A percentile compares a stretch with the other conserved stretches of the same genome.
These are phyloP conservation scores for Purshia tridentata DNA, from an alignment of 306 rosid genomes.

Conservation along the genomic window DNA sequence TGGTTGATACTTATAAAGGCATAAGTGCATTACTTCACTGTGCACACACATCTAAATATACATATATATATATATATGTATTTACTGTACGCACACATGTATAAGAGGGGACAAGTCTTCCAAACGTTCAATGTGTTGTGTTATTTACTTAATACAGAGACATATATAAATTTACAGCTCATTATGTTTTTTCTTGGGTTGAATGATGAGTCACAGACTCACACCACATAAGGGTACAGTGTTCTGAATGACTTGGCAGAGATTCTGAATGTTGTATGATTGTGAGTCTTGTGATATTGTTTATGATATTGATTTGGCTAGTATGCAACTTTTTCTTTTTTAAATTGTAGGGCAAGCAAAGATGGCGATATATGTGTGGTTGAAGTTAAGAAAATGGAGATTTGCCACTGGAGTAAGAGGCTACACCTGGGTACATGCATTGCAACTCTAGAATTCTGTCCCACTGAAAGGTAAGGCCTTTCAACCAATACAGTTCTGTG, in stretches of 20 bases:
- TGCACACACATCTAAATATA: too few relatives aligned
- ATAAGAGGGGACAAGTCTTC: background rate
- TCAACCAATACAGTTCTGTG: background rate
- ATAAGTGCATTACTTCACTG: background rate
- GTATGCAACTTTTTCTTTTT: background rate
- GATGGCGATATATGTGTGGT: slow-evolving; percentile 90
- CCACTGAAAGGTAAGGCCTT: slow-evolving; percentile 68
- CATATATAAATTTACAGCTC: background rate
- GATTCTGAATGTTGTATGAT: background rate
- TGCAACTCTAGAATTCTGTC: slow-evolving; percentile 75
- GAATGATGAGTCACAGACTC: background rate
- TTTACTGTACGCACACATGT: background rate
- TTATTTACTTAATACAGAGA: background rate
- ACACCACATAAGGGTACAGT: background rate
- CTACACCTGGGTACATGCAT: slow-evolving; percentile 83
- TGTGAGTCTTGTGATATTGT: background rate
- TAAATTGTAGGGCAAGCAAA: slow-evolving; percentile 71
- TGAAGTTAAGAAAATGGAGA: slow-evolving; percentile 89
- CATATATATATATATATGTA: background rate
- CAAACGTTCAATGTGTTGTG: background rate
- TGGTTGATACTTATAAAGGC: background rate
- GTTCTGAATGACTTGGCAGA: background rate
- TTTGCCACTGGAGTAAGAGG: slow-evolving; percentile 80
- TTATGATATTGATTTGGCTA: background rate
- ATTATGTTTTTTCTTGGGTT: background rate